Percentiles rank a stretch among this genome's conserved stretches.
Evolutionary conservation across 148 eudicot genomes (phyloP).

Genomic region (Beta vulgaris): DNA sequence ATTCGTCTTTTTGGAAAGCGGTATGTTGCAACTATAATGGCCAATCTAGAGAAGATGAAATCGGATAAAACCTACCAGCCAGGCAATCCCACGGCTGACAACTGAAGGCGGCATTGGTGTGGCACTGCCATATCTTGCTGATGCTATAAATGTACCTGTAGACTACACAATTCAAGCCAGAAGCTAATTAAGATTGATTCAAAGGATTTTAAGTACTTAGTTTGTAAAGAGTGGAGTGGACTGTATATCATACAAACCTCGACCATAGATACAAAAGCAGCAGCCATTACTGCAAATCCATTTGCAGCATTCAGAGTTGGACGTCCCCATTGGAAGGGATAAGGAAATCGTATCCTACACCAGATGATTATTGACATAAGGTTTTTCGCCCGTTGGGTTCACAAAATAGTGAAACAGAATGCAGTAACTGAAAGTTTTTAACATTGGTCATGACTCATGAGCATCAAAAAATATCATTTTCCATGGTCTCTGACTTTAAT

Average conservation of each 20-base stretch:
- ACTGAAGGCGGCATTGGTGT: conserved; percentile 79
- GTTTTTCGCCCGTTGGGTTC: background rate
- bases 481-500: too few species aligned
- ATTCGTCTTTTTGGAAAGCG: too few species aligned
- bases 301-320: conserved; percentile 65
- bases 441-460: background rate
- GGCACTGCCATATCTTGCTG: conserved; percentile 72
- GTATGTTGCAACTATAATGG: too few species aligned
- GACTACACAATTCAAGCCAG: conserved; percentile 46
- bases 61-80: conserved; percentile 58
- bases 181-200: background rate
- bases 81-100: conserved; percentile 67
- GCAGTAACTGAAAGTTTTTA: background rate
- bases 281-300: conserved; percentile 70
- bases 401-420: background rate
- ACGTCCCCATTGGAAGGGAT: conserved; percentile 94
- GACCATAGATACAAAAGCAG: conserved; percentile 72
- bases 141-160: conserved; percentile 74
- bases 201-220: background rate
- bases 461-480: too few species aligned
- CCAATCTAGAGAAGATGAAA: too few species aligned
- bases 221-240: background rate
- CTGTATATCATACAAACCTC: conserved; percentile 49
- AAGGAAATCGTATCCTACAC: conserved; percentile 82
- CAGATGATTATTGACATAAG: background rate